A percentile compares a stretch with the other conserved stretches of the same genome.
phyloP scores from a whole-genome alignment of 2,329 filamentous ascomycete species.

The Colletotrichum sp. region DNA sequence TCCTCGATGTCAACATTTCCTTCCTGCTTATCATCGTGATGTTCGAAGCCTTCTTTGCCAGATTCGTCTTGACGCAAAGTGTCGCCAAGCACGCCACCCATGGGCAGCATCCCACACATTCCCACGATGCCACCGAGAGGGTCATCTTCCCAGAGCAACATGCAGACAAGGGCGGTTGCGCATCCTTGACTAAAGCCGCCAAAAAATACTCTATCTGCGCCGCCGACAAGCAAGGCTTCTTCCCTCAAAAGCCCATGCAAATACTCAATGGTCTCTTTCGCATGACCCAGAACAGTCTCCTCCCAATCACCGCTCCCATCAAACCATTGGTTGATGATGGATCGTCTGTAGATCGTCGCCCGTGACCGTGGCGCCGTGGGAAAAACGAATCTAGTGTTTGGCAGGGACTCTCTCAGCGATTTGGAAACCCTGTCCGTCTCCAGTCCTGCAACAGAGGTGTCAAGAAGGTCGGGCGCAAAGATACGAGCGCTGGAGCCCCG shows the following conservation, averaged over 20 bases:
- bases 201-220: slow-evolving; percentile 45
- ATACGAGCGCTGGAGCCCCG: slow-evolving; percentile 46
- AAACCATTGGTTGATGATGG: slow-evolving; percentile 39
- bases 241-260: slow-evolving; percentile 40
- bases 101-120: slow-evolving; percentile 53
- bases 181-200: slow-evolving; percentile 61
- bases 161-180: slow-evolving; percentile 46
- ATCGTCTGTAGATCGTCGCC: slow-evolving; percentile 36
- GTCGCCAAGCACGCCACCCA: slow-evolving; percentile 34
- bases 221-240: slow-evolving; percentile 41
- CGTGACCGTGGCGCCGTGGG: slow-evolving; percentile 47
- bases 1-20: neutral
- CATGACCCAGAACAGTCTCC: slow-evolving; percentile 28
- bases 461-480: slow-evolving; percentile 46
- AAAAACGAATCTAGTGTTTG: slow-evolving; percentile 54
- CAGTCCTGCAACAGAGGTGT: slow-evolving; percentile 21
- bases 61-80: neutral
- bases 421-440: neutral
- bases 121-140: slow-evolving; percentile 43
- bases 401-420: slow-evolving; percentile 39
- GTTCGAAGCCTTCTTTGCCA: neutral
- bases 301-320: slow-evolving; percentile 41
- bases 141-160: slow-evolving; percentile 48
- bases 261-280: slow-evolving; percentile 43
- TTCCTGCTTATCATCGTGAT: neutral